Evolutionary conservation across 768 basidiomycete species (phyloP).

Genomic region (Postia placenta): DNA sequence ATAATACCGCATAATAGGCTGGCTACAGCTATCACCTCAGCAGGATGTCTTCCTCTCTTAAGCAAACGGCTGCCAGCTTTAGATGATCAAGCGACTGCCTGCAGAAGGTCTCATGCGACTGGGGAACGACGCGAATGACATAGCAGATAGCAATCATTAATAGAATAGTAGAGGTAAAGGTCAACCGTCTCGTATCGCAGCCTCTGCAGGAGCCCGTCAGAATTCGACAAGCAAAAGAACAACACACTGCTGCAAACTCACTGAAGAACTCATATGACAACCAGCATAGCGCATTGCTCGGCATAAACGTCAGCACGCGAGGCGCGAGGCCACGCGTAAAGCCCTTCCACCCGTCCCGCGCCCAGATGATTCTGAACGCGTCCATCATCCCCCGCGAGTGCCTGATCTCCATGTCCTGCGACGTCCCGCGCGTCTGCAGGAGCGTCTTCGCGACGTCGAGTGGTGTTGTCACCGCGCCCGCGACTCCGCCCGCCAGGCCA

Average conservation of each 20-base stretch:
- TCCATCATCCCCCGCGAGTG: slow-evolving; percentile 79
- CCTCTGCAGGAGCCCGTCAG: slow-evolving; percentile 15
- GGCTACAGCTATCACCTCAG: no score
- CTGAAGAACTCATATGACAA: slow-evolving; percentile 98
- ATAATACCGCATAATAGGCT: no score
- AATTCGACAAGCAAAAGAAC: no score
- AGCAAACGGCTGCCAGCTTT: no score
- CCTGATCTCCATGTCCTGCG: slow-evolving; percentile 80
- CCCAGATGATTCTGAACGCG: slow-evolving; percentile 85
- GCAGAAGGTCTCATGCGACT: neutral
- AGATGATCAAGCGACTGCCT: no score
- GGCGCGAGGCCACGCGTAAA: slow-evolving; percentile 87
- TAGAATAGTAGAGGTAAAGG: neutral
- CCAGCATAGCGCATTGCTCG: slow-evolving; percentile 97
- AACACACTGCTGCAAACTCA: no score
- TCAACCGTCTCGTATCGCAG: slow-evolving; percentile 19
- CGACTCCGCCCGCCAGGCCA: slow-evolving; percentile 88
- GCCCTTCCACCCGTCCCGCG: slow-evolving; percentile 77
- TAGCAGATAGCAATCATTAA: neutral
- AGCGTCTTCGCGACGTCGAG: slow-evolving; percentile 98
- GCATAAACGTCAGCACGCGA: slow-evolving; percentile 90
- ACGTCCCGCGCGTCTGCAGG: slow-evolving; percentile 90
- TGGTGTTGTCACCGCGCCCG: slow-evolving; percentile 93
- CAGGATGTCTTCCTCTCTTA: no score
- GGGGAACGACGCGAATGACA: neutral